Percentiles rank a stretch among this genome's conserved stretches.
These are phyloP conservation scores for Pseudogymnoascus sp. DNA, from an alignment of 2,329 filamentous ascomycete genomes.

Conservation along the genomic window DNA sequence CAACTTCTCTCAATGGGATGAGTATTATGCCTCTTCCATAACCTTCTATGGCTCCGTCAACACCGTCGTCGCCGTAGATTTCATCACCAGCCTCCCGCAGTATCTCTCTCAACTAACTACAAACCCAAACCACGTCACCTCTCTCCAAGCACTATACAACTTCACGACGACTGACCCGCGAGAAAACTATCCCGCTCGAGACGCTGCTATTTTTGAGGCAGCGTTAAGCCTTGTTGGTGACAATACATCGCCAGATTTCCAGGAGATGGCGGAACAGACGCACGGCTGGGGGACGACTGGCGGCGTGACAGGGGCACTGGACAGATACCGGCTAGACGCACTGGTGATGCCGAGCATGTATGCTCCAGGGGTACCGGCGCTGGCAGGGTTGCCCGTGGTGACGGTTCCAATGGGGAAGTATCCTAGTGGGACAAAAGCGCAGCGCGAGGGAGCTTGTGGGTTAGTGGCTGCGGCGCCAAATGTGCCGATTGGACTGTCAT, in stretches of 20 bases:
- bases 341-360: slow-evolving; percentile 50
- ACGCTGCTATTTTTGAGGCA: slow-evolving; percentile 49
- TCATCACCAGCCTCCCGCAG: slow-evolving; percentile 44
- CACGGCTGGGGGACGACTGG: slow-evolving; percentile 26
- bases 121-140: slow-evolving; percentile 49
- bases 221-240: slow-evolving; percentile 44
- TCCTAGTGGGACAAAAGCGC: slow-evolving; percentile 36
- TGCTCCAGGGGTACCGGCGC: slow-evolving; percentile 40
- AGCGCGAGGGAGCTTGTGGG: neutral
- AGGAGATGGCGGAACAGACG: neutral
- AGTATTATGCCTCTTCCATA: slow-evolving; percentile 31
- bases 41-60: slow-evolving; percentile 24
- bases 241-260: slow-evolving; percentile 47
- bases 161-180: slow-evolving; percentile 45
- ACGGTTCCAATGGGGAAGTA: slow-evolving; percentile 55
- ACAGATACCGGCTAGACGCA: slow-evolving; percentile 49
- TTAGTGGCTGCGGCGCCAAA: slow-evolving; percentile 12
- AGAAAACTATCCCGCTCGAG: slow-evolving; percentile 54
- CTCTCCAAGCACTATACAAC: slow-evolving; percentile 41
- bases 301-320: slow-evolving; percentile 52
- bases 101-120: slow-evolving; percentile 48
- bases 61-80: slow-evolving; percentile 49
- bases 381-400: slow-evolving; percentile 52
- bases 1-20: slow-evolving; percentile 46
- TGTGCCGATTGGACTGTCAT: slow-evolving; percentile 46